Conservation (phyloP, 1,284 basidiomycete species). For the Moesziomyces sp. region DNA sequence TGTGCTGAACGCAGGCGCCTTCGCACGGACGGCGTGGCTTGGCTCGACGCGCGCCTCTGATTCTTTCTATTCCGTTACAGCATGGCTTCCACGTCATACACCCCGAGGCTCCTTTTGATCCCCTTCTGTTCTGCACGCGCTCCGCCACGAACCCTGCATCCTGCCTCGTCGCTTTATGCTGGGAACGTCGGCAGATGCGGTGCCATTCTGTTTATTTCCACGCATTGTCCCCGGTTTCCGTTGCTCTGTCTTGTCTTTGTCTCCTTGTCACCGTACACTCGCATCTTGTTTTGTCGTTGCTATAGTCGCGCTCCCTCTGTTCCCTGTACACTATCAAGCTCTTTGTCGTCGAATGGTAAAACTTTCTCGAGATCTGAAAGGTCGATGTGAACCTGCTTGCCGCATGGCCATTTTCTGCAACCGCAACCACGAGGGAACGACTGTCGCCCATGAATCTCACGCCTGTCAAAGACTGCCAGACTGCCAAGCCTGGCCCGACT, state of each 20-base stretch:
- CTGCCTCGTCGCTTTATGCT: no score
- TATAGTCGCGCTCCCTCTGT: neutral
- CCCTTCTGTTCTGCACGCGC: neutral
- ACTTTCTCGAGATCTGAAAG: neutral
- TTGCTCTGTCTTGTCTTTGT: slow-evolving; percentile 9
- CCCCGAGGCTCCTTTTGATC: neutral
- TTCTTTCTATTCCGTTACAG: neutral
- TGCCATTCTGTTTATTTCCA: slow-evolving; percentile 1
- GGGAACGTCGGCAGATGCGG: no score
- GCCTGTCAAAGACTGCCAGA: neutral
- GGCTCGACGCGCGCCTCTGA: no score
- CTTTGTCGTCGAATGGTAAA: neutral
- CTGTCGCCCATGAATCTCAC: no score
- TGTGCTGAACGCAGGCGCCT: slow-evolving; percentile 16
- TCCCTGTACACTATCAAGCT: slow-evolving; percentile 14
- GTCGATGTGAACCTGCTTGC: neutral
- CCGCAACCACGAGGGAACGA: no score
- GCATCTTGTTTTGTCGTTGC: slow-evolving; percentile 6
- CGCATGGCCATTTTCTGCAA: no score
- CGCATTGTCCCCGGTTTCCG: neutral
- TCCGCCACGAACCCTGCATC: no score
- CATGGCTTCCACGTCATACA: no score
- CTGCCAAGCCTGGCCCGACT: no score
- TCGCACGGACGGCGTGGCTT: neutral
- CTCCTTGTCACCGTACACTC: slow-evolving; percentile 10